Base-by-base conservation (phyloP, 257 asterid species). In the Henckelia pumila region DNA sequence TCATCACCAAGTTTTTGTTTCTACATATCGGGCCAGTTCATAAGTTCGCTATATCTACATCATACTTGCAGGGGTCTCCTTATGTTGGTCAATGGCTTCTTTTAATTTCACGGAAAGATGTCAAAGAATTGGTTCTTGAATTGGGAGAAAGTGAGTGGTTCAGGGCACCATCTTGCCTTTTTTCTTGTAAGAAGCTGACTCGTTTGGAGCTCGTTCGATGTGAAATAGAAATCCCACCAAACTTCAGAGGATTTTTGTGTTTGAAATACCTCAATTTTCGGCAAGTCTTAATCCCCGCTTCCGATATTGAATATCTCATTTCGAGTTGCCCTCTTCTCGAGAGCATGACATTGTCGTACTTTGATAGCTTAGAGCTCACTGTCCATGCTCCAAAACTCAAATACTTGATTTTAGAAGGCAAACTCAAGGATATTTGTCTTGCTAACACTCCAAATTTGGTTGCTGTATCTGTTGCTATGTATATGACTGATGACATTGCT, bases 51-150 rank as follows among this genome's bases (percentile, higher is more conserved):
- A 75, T 94, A 16, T 74, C 81, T 33, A 79, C 82, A 25, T 73
- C 83, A 6, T 84, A 71, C 70, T 67, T 89, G 68, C 77, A 71
- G 61, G 69, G 74, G 74, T 74, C 82, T 37, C 86, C 91, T 33
- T 85, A 83, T 73, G 78, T 94, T 49, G 91, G 88, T 70, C 96
- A 91, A 44, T 91, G 96, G 99, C 80, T 94, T 59, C 97, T 88
- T 71, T 88, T 85, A 79, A 73, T 94, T 66, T 94, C 96, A 0
- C 72, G 98, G 33, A 88, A 80, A 67, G 90, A 75, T 66, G 76
- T 87, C 25, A 91, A 85, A 77, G 95, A 90, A 73, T 76, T 93
- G 77, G 64, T 73, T 68, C 78, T 93, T 64, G 91, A 90, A 69
- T 81, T 93, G 74, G 92, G 91, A 55, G 26, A 25, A 30, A 88